These are phyloP conservation scores for Tetracladium marchalianum DNA, from an alignment of 495 filamentous ascomycete genomes.

Conservation along the genomic window DNA sequence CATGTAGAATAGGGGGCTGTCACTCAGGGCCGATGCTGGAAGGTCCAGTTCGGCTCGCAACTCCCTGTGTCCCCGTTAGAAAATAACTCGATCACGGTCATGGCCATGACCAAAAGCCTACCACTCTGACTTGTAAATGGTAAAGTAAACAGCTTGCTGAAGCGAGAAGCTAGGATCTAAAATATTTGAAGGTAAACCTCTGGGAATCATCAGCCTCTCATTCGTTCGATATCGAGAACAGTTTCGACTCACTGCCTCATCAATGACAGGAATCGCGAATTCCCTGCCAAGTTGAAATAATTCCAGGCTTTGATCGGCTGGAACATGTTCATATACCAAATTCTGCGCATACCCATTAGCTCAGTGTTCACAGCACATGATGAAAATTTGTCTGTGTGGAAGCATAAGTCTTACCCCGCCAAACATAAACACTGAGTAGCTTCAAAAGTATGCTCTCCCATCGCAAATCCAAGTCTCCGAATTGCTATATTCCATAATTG, in stretches of 20 bases:
- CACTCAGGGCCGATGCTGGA: not conserved
- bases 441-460: not conserved
- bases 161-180: not conserved
- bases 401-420: not conserved
- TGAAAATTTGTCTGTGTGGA: not conserved
- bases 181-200: not conserved
- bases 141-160: not conserved
- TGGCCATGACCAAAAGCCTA: not conserved
- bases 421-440: not conserved
- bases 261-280: not conserved
- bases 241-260: not conserved
- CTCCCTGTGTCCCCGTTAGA: not conserved
- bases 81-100: not conserved
- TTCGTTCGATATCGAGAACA: not conserved
- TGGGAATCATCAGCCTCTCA: not conserved
- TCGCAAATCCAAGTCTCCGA: not conserved
- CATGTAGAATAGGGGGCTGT: not conserved
- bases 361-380: not conserved
- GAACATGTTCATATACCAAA: not conserved
- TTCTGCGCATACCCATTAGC: not conserved
- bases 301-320: not conserved
- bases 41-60: not conserved
- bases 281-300: not conserved
- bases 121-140: not conserved
- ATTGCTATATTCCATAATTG: not conserved